Base-by-base conservation (phyloP, 2,329 filamentous ascomycete genomes). In the Acrodontium crateriforme region DNA sequence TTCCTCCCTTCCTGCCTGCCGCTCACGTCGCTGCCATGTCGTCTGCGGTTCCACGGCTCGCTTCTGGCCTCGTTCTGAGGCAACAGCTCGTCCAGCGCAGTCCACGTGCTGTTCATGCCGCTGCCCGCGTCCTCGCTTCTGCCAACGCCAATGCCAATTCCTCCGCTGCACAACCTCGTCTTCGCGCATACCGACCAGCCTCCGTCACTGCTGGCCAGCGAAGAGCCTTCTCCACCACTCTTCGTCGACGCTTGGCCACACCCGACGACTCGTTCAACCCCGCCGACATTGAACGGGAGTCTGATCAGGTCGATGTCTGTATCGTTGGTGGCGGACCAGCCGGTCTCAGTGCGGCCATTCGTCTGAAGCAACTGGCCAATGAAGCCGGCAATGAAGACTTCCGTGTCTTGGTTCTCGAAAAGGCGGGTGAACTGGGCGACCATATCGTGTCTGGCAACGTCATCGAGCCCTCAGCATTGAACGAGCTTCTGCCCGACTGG, bases 401-500 rank as follows among this genome's bases (percentile, higher is more conserved):
- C 53, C 71, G 89, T 18, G 87, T 98, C 8, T 62, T 98, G 32
- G 62, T 98, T 19, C 64, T 98, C 34, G 89, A 98, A 54, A 98
- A 98, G 60, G 84, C 89, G 2, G 83, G 85, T 37, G 89, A 98
- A 54, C 61, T 98, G 34, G 89, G 89, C 29, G 85, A 85, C 16
- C 89, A 98, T 55, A 92, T 93, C 38, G 68, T 98, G 19, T 95
- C 87, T 11, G 89, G 89, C 34, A 92, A 93, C 46, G 89, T 98
- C 25, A 78, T 98, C 41, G 75, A 98, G 55, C 87, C 89, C 3
- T 74, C 73, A 17, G 79, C 85, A 3, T 70, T 98, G 45, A 72
- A 89, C 42, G 87, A 95, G 56, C 69, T 98, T 28, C 66, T 98
- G 25, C 89, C 89, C 24, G 78, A 94, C 61, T 98, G 89, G 89